Base-by-base conservation (phyloP, 257 asterid species). In the Cinchona pubescens region DNA sequence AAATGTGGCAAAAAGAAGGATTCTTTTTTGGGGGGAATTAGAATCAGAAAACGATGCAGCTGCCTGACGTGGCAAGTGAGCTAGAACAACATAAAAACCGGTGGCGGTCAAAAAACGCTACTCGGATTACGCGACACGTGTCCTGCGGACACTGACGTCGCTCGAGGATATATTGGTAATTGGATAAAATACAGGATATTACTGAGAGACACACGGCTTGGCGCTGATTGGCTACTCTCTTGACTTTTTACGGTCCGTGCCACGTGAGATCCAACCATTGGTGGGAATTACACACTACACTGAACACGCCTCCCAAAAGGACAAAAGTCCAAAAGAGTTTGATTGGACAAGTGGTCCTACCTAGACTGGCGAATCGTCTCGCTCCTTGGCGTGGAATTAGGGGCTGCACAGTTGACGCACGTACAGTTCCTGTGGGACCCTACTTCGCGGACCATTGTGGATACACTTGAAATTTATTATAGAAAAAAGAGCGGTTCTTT, bases 101-200 rank as follows among this genome's bases (percentile, higher is more conserved):
- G 42, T n/a, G 30, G 73, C 51, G 79, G 60, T 21, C 75, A 63
- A 59, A 37, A 35, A 15, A 16, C 37, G 74, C 35, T 51, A 37
- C 45, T 27, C 13, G 43, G 12, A 64, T 0, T 4, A 55, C 0
- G 0, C 77, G 88, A 88, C 90, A 88, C 96, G 92, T 86, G 93
- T 79, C 86, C 74, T 83, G 73, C 90, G 90, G 92, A 91, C 90
- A 84, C 51, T 79, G 88, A 89, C 88, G 83, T 72, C 37, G 83
- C 64, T 49, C 86, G 83, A 85, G 76, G 88, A 83, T 81, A 56
- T 67, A 85, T 78, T 82, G n/a, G n/a, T n/a, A n/a, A n/a, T n/a
- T n/a, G n/a, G 80, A 82, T 76, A 80, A 80, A 74, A 90, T 73
- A 83, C 65, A 71, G 87, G n/a, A n/a, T n/a, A n/a, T 86, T 84